Conservation (phyloP, 148 eudicot genomes). For the Hydrangea macrophylla region DNA sequence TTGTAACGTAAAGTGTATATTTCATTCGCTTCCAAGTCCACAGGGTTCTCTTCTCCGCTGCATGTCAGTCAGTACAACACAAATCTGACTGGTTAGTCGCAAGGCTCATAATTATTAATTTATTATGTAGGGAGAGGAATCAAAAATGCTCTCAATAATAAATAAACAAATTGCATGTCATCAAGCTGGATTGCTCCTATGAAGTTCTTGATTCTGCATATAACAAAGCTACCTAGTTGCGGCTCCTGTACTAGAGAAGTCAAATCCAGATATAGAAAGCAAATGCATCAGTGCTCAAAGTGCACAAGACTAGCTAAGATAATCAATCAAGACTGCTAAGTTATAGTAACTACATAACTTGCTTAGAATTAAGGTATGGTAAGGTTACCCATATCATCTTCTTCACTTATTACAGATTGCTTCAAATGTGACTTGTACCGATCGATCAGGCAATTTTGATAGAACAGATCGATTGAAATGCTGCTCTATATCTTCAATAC, state of each 20-base stretch:
- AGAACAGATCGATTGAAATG: conserved; percentile 69
- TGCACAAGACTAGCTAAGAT: neutral
- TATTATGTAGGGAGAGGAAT: neutral
- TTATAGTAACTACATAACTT: neutral
- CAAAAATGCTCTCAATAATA: neutral
- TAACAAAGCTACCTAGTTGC: conserved; percentile 65
- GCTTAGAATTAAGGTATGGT: neutral
- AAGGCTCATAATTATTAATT: conserved; percentile 4
- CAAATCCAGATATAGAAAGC: conserved; percentile 1
- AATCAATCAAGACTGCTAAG: neutral
- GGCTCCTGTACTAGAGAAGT: conserved; percentile 71
- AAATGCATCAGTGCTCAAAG: neutral
- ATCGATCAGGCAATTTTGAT: conserved; percentile 65
- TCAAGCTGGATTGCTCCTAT: conserved; percentile 86
- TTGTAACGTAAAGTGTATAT: conserved; percentile 77
- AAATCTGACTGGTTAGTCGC: no score
- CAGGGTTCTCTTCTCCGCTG: conserved; percentile 77
- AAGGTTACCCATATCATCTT: conserved; percentile 88
- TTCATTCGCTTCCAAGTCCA: conserved; percentile 75
- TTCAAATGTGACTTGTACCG: conserved; percentile 80
- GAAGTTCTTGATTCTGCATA: conserved; percentile 76
- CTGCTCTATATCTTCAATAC: conserved; percentile 46
- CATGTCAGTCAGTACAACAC: no score
- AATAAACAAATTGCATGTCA: conserved; percentile 57
- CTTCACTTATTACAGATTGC: conserved; percentile 90